Conservation (phyloP, 805 yeast genomes). For the Starmerella apis region DNA sequence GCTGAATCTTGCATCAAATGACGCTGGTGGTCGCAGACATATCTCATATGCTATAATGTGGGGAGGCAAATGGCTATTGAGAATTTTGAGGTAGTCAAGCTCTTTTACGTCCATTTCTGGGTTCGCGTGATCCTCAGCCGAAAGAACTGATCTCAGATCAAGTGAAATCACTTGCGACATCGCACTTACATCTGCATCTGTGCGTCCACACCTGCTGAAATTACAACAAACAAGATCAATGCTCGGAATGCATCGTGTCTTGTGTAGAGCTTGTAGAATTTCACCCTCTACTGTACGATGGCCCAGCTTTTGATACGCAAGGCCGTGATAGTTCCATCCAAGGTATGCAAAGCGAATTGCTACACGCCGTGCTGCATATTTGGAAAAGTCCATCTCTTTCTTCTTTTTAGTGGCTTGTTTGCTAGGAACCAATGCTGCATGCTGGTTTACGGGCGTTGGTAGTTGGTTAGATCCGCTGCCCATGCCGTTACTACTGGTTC, state of each 20-base stretch:
- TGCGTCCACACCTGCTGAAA: constrained; percentile 87
- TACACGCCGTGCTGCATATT: constrained; percentile 52
- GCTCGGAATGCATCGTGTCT: constrained; percentile 50
- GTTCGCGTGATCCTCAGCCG: constrained; percentile 50
- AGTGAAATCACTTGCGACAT: constrained; percentile 87
- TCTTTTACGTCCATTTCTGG: constrained; percentile 53
- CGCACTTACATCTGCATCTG: constrained; percentile 95
- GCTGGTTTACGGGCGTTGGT: background rate
- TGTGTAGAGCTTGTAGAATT: constrained; percentile 59
- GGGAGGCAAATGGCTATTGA: constrained; percentile 67
- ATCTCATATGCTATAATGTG: constrained; percentile 78
- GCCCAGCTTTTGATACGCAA: constrained; percentile 72
- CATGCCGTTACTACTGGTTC: background rate
- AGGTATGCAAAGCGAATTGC: constrained; percentile 74
- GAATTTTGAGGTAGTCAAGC: constrained; percentile 59
- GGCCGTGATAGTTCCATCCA: constrained; percentile 92
- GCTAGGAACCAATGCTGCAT: background rate
- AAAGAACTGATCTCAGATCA: constrained; percentile 56
- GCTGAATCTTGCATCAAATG: constrained; percentile 87
- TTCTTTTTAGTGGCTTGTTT: constrained; percentile 24
- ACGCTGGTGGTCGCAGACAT: constrained; percentile 69
- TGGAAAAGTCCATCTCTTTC: constrained; percentile 54
- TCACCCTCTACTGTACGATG: constrained; percentile 79
- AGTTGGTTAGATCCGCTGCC: background rate
- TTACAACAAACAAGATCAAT: constrained; percentile 51